Base-by-base conservation (phyloP, 805 yeast species). In the Lipomyces starkeyi region DNA sequence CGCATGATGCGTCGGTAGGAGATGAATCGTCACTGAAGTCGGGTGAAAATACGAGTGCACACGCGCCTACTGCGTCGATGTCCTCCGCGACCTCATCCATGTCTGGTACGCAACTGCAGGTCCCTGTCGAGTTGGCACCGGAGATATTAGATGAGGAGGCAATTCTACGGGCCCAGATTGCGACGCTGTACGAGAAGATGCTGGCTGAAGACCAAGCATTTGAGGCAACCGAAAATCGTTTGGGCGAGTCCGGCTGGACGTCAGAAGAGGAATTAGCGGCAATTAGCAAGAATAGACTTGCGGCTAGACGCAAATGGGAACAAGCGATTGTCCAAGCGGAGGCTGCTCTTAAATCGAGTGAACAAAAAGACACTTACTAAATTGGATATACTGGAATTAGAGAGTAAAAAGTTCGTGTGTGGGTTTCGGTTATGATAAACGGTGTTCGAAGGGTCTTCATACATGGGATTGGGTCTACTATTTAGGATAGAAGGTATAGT, bases 171-270 rank as follows among this genome's bases (percentile, higher is more conserved):
- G 14, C 40, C 17, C 56, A 53, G 49, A 43, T 68, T 25, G 49
- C 43, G 6, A 29, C 55, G 14, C 59, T 68, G 29, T 35, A 61
- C 53, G 65, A 63, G 25, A 52, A 59, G 20, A 63, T 69, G 71
- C 47, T 58, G 3, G 64, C 52, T 20, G 72, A 69, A 57, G 72
- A 69, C 54, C 66, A 61, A 20, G 72, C 72, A n/a, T 69, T 69
- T 37, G 70, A 54, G 43, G 72, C 64, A 9, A 66, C 72, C n/a
- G 72, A 69, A 40, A 55, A 58, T 27, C 34, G 70, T 35, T 59
- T 69, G 29, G 43, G 59, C 9, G 71, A 69, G 29, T 63, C 68
- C 27, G 72, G 70, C 8, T 69, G 72, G 72, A 69, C 71, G 9
- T 66, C 70, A 1, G 70, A 69, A 0, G 66, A 61, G 37, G 72